A percentile compares a stretch with the other conserved stretches of the same genome.
Conservation (phyloP, 176 grass and related monocot genomes). For the Carex littledalei region DNA sequence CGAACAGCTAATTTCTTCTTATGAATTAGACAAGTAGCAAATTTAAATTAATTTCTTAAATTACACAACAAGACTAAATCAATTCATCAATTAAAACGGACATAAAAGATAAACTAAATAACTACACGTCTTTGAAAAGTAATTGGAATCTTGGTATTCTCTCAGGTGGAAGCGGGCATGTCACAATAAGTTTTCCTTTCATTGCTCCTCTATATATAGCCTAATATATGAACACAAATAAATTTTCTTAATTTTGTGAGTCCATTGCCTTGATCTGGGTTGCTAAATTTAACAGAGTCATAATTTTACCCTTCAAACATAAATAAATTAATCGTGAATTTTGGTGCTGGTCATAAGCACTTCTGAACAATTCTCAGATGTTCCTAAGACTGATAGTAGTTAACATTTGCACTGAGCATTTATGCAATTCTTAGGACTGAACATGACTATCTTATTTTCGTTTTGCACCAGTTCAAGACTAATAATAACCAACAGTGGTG, state of each 20-base stretch:
- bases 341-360: not conserved
- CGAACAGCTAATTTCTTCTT: not conserved
- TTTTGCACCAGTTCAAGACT: not conserved
- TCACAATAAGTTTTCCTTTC: constrained; percentile 87
- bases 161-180: constrained; percentile 73
- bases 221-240: constrained; percentile 13
- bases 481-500: not conserved
- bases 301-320: not conserved
- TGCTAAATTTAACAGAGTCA: not conserved
- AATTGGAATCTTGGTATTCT: constrained; percentile 73
- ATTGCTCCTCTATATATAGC: constrained; percentile 82
- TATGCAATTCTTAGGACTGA: not conserved
- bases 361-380: not conserved
- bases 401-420: not conserved
- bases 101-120: not conserved
- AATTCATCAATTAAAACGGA: not conserved
- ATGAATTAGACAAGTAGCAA: not conserved
- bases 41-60: not conserved
- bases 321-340: not conserved
- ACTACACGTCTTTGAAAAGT: constrained; percentile 82
- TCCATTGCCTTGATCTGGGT: not conserved
- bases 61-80: not conserved
- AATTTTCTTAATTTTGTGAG: not conserved
- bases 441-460: not conserved
- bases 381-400: not conserved